phyloP scores from a whole-genome alignment of 2,329 filamentous ascomycete genomes.

The Sporothrix pallida region DNA sequence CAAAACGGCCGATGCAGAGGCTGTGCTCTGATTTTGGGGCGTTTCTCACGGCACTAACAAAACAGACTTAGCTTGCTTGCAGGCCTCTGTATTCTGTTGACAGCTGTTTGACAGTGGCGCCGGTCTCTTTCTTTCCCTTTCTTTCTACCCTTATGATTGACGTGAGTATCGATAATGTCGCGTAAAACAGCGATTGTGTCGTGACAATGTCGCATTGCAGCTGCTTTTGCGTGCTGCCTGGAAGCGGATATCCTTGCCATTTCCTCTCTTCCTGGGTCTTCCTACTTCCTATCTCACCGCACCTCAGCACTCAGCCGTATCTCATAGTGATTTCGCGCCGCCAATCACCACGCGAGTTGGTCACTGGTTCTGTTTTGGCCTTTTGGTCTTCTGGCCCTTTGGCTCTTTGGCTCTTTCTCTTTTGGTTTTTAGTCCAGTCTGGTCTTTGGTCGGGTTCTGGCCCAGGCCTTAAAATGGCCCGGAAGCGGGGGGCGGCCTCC shows the following conservation, averaged over 20 bases:
- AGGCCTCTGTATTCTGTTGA: background rate
- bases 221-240: constrained; percentile 7
- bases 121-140: too few species aligned
- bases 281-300: too few species aligned
- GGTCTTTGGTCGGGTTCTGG: background rate
- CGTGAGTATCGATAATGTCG: background rate
- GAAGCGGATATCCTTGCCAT: background rate
- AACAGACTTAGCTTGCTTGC: background rate
- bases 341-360: constrained; percentile 5
- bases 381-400: too few species aligned
- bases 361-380: constrained; percentile 5
- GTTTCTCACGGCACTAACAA: constrained; percentile 7
- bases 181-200: background rate
- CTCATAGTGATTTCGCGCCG: constrained; percentile 11
- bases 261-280: too few species aligned
- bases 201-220: constrained; percentile 8
- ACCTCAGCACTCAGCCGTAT: background rate
- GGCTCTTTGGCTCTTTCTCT: too few species aligned
- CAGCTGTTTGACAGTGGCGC: too few species aligned
- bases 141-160: background rate
- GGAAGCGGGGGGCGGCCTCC: constrained; percentile 20
- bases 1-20: background rate
- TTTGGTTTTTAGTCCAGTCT: too few species aligned
- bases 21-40: constrained; percentile 5
- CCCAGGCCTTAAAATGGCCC: background rate